These are phyloP conservation scores for Suillus hirtellus DNA, from an alignment of 768 basidiomycete species.

Conservation along the genomic window DNA sequence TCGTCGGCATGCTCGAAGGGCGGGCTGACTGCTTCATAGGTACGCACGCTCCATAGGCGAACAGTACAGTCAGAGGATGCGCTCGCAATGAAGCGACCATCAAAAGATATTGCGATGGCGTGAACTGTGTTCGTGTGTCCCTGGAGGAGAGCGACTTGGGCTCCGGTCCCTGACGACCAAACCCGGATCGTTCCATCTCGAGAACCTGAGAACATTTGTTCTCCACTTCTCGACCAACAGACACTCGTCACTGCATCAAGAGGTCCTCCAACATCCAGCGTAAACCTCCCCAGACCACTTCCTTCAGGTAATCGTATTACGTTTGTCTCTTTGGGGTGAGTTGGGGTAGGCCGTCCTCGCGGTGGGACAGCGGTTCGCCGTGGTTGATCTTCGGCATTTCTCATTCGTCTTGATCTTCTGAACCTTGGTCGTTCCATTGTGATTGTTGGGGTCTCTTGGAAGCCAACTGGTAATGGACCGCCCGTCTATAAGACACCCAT, in stretches of 20 bases:
- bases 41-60: conserved; percentile 30
- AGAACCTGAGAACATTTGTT: conserved; percentile 32
- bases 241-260: conserved; percentile 4
- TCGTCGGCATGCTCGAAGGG: conserved; percentile 29
- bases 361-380: conserved; percentile 1
- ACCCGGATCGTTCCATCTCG: conserved; percentile 31
- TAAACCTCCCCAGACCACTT: conserved; percentile 92
- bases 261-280: conserved; percentile 63
- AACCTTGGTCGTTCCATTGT: conserved; percentile 4
- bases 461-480: background rate
- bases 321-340: conserved; percentile 8
- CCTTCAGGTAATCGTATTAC: conserved; percentile 74
- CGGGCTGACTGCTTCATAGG: conserved; percentile 19
- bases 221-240: conserved; percentile 14
- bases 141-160: conserved; percentile 17
- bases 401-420: conserved; percentile 7
- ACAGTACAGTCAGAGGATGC: conserved; percentile 33
- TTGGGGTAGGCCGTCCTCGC: conserved; percentile 5
- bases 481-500: conserved; percentile 3
- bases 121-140: conserved; percentile 27
- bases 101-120: conserved; percentile 32
- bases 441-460: conserved; percentile 6
- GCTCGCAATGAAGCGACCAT: conserved; percentile 31
- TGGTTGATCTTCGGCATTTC: conserved; percentile 4
- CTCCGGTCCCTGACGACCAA: conserved; percentile 30